Conservation (phyloP, 176 grass and related monocot genomes). For the Aegilops tauschii region DNA sequence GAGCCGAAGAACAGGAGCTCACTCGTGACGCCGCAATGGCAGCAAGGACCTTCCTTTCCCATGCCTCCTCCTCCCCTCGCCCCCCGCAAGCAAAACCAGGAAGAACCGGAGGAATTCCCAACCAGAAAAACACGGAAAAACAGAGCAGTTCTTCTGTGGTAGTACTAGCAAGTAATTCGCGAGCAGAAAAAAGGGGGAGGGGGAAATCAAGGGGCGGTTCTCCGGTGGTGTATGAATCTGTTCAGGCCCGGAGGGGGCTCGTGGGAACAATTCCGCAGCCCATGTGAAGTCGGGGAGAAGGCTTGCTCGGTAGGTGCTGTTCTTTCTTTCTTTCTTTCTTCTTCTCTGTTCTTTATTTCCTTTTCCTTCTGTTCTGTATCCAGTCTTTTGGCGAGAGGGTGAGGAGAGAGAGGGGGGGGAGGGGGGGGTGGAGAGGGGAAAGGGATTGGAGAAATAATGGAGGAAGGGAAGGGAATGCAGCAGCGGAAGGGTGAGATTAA, state of each 20-base stretch:
- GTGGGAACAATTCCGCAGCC: slow-evolving; percentile 36
- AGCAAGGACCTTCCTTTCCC: slow-evolving; percentile 94
- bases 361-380: slow-evolving; percentile 57
- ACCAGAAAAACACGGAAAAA: slow-evolving; percentile 15
- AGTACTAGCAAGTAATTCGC: slow-evolving; percentile 9
- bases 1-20: slow-evolving; percentile 70
- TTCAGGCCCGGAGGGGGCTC: slow-evolving; percentile 41
- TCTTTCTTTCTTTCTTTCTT: slow-evolving; percentile 33
- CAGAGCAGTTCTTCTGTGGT: slow-evolving; percentile 36
- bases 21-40: slow-evolving; percentile 99
- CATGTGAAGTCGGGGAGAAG: slow-evolving; percentile 29
- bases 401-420: slow-evolving; percentile 20
- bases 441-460: slow-evolving; percentile 43
- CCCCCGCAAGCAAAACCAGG: slow-evolving; percentile 37
- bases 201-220: slow-evolving; percentile 30
- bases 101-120: slow-evolving; percentile 37
- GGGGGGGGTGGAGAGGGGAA: slow-evolving; percentile 19
- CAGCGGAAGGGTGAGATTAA: slow-evolving; percentile 38
- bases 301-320: slow-evolving; percentile 47
- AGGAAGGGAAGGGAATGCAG: slow-evolving; percentile 42
- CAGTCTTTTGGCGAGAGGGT: slow-evolving; percentile 39
- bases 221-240: slow-evolving; percentile 33
- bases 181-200: slow-evolving; percentile 42
- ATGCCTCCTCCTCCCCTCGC: slow-evolving; percentile 51
- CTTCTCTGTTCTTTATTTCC: slow-evolving; percentile 33